Base-by-base conservation (phyloP, 352 stramenopile species). In the Pythium plurisporium region DNA sequence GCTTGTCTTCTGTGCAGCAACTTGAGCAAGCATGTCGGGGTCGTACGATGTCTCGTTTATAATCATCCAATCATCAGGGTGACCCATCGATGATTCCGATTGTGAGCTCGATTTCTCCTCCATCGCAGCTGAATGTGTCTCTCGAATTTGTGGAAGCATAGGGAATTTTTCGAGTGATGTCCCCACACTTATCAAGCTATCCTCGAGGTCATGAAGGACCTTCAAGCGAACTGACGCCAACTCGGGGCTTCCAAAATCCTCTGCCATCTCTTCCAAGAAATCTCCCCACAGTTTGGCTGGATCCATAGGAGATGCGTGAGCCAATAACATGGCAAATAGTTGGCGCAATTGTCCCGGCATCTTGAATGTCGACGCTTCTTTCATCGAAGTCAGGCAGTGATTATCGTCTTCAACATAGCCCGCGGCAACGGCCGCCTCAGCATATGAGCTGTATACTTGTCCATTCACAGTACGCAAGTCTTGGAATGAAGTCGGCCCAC, bases 281-380 rank as follows among this genome's bases (percentile, higher is more conserved):
- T 44, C 10, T 8, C n/a, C 15, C 37, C 37, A 44, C 25, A 50
- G 43, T 22, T n/a, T n/a, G n/a, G n/a, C n/a, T n/a, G n/a, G n/a
- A n/a, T n/a, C n/a, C n/a, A n/a, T n/a, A n/a, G n/a, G n/a, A n/a
- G n/a, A n/a, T n/a, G n/a, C n/a, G n/a, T n/a, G n/a, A 4, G 43
- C 54, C 19, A 69, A 67, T 1, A 76, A 58, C 5, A 38, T 69
- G 22, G 43, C 52, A 19, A 75, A 77, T 19, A 74, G 36, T 25
- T 73, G 33, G 17, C 59, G 59, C 9, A 81, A 30, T 43, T 70
- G 68, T 14, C 30, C 59, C 1, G 64, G 58, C n/a, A n/a, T n/a
- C n/a, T n/a, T n/a, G n/a, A n/a, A n/a, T n/a, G n/a, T n/a, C 37
- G 64, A 69, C 12, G 47, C 20, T 3, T 20, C 71, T 47, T 17